phyloP scores from a whole-genome alignment of 73 alveolate genomes.

The Paramecium caudatum region DNA sequence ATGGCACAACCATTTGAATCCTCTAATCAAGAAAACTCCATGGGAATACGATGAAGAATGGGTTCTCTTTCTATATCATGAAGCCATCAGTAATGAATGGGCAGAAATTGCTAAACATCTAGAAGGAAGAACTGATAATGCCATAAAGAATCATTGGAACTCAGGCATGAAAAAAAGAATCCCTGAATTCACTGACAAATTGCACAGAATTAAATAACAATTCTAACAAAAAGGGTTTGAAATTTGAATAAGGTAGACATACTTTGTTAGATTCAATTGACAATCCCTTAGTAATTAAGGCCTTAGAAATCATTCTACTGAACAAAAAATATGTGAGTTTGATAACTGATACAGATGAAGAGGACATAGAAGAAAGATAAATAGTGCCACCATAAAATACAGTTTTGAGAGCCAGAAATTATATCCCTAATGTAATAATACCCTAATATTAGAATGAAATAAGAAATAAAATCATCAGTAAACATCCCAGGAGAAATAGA shows the following conservation, averaged over 20 bases:
- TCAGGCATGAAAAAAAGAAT: slow-evolving; percentile 85
- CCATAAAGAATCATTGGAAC: slow-evolving; percentile 89
- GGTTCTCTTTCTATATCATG: slow-evolving; percentile 93
- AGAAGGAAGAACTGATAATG: slow-evolving; percentile 87
- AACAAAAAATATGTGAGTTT: neutral
- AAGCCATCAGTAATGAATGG: slow-evolving; percentile 96
- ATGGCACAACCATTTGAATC: slow-evolving; percentile 99
- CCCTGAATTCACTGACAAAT: slow-evolving; percentile 65
- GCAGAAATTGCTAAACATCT: slow-evolving; percentile 92
- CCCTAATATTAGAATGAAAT: neutral
- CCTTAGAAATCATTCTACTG: slow-evolving; percentile 52
- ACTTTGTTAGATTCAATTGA: neutral
- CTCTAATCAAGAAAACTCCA: slow-evolving; percentile 94
- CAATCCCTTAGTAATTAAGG: slow-evolving; percentile 36
- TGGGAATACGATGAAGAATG: slow-evolving; percentile 98
- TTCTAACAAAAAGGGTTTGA: slow-evolving; percentile 55
- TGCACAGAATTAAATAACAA: slow-evolving; percentile 47
- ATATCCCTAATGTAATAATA: neutral
- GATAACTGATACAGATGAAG: slow-evolving; percentile 33
- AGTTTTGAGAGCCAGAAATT: neutral
- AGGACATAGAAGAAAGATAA: neutral
- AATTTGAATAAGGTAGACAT: slow-evolving; percentile 52
- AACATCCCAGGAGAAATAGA: slow-evolving; percentile 64
- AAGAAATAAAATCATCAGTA: slow-evolving; percentile 2
- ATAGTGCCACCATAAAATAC: neutral